Evolutionary conservation across 2,329 filamentous ascomycete species (phyloP).

Genomic region (Polychaeton citri): DNA sequence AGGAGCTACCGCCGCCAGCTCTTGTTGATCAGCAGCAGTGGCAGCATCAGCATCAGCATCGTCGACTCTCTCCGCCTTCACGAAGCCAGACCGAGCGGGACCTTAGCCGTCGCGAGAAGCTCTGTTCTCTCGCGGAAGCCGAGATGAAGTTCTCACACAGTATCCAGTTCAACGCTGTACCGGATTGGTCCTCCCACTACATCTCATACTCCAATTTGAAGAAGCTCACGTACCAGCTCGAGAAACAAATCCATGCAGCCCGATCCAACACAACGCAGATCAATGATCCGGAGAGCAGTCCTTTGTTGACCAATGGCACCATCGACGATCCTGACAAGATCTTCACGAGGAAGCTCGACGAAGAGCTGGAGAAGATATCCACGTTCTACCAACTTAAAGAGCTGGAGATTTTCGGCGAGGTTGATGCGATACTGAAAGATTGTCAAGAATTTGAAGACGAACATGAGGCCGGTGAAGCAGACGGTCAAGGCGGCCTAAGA

Average conservation of each 20-base stretch:
- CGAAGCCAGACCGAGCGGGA: neutral
- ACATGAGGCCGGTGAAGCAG: slow-evolving; percentile 16
- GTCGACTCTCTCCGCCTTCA: slow-evolving; percentile 1
- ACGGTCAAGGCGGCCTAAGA: slow-evolving; percentile 14
- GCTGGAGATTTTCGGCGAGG: slow-evolving; percentile 69
- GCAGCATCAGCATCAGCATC: neutral
- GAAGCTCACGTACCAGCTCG: slow-evolving; percentile 93
- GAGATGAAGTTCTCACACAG: slow-evolving; percentile 99
- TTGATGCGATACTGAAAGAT: slow-evolving; percentile 63
- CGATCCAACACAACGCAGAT: slow-evolving; percentile 18
- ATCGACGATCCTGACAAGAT: slow-evolving; percentile 59
- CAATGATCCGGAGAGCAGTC: slow-evolving; percentile 70
- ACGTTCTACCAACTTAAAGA: slow-evolving; percentile 88
- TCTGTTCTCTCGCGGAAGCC: slow-evolving; percentile 57
- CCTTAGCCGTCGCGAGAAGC: slow-evolving; percentile 39
- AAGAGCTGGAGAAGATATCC: slow-evolving; percentile 86
- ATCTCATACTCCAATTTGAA: slow-evolving; percentile 98
- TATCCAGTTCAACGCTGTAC: slow-evolving; percentile 97
- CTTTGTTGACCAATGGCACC: slow-evolving; percentile 51
- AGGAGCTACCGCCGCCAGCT: slow-evolving; percentile 12
- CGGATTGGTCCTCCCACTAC: slow-evolving; percentile 98
- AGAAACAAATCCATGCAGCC: slow-evolving; percentile 62
- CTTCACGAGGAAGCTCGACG: slow-evolving; percentile 69
- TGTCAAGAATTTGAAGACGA: slow-evolving; percentile 55
- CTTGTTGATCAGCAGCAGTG: slow-evolving; percentile 2